Evolutionary conservation across 495 filamentous ascomycete species (phyloP).

Genomic region (Aspergillus leporis): DNA sequence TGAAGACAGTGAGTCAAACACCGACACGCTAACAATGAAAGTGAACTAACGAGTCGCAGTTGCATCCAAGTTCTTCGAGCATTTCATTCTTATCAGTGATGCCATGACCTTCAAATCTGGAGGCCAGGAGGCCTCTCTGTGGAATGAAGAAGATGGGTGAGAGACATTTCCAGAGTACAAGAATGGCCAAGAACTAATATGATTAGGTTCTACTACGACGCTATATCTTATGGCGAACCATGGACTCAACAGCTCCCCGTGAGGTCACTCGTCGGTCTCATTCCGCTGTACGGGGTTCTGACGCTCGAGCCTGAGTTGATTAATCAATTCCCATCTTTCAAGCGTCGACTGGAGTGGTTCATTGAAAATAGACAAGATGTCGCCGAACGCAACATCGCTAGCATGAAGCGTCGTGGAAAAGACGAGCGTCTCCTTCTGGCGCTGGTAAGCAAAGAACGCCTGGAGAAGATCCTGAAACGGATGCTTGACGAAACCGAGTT

Average conservation of each 20-base stretch:
- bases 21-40: neutral
- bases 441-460: constrained; percentile 84
- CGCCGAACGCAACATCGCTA: constrained; percentile 89
- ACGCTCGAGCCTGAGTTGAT: constrained; percentile 93
- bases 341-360: constrained; percentile 90
- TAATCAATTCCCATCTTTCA: constrained; percentile 90
- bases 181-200: constrained; percentile 9
- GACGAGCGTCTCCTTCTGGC: constrained; percentile 81
- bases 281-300: constrained; percentile 87
- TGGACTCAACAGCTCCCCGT: constrained; percentile 92
- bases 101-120: constrained; percentile 90
- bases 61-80: constrained; percentile 97
- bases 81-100: constrained; percentile 96
- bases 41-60: constrained; percentile 40
- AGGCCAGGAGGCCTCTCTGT: constrained; percentile 78
- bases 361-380: constrained; percentile 81
- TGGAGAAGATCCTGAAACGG: constrained; percentile 79
- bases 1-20: constrained; percentile 66
- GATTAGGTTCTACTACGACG: constrained; percentile 88
- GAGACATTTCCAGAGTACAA: constrained; percentile 8
- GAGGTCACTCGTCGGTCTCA: constrained; percentile 86
- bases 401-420: constrained; percentile 84
- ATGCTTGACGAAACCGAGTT: constrained; percentile 97
- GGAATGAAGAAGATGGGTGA: constrained; percentile 87
- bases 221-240: constrained; percentile 91